phyloP scores from a whole-genome alignment of 176 grass and related monocot species.

The Melocanna baccifera region DNA sequence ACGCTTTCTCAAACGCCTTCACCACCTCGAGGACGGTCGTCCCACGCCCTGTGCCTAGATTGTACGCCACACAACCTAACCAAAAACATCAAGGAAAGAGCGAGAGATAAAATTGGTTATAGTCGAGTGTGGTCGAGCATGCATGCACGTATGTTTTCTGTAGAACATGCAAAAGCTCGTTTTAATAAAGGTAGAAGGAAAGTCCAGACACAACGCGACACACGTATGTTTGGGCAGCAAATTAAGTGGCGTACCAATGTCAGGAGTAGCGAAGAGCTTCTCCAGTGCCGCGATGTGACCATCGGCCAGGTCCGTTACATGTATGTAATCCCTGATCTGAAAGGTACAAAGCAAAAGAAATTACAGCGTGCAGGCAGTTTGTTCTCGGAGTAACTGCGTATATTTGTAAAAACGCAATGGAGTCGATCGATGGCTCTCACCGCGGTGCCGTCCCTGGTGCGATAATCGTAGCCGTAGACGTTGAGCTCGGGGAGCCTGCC shows the following conservation, averaged over 20 bases:
- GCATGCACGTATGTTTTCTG: not conserved
- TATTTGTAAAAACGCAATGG: too few relatives aligned
- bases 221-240: not conserved
- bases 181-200: too few relatives aligned
- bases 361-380: not conserved
- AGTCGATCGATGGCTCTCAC: constrained; percentile 21
- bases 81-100: not conserved
- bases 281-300: constrained; percentile 82
- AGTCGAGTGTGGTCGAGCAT: not conserved
- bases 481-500: constrained; percentile 66
- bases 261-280: constrained; percentile 61
- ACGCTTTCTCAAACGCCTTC: constrained; percentile 74
- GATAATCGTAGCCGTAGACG: constrained; percentile 89
- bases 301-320: constrained; percentile 90
- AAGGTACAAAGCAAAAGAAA: not conserved
- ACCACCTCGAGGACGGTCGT: constrained; percentile 93
- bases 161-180: too few relatives aligned
- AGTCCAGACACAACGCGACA: too few relatives aligned
- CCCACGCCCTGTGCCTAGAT: constrained; percentile 73
- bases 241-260: constrained; percentile 39
- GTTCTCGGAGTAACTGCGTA: too few relatives aligned
- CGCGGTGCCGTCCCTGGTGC: constrained; percentile 75
- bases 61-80: constrained; percentile 81
- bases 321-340: constrained; percentile 90
- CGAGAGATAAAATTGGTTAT: too few relatives aligned